Percentiles rank a stretch among this genome's conserved stretches.
These are phyloP conservation scores for Debaryomycetaceae sp. DNA, from an alignment of 1,139 yeast species.

Conservation along the genomic window DNA sequence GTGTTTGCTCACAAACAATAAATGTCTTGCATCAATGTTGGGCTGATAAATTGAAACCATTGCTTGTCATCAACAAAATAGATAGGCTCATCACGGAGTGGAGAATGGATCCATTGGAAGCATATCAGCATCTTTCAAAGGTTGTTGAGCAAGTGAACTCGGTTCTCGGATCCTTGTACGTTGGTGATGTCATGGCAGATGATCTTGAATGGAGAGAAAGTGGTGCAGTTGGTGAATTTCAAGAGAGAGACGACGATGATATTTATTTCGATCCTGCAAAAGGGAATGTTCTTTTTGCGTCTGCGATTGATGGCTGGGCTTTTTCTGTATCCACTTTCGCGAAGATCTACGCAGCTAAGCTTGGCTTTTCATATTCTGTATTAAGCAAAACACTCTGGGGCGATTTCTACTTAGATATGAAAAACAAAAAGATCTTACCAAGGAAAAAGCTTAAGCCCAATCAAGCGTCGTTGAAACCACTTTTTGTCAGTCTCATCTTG, in stretches of 20 bases:
- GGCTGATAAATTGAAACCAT: conserved; percentile 86
- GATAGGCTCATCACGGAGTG: conserved; percentile 84
- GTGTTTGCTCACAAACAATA: conserved; percentile 95
- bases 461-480: conserved; percentile 56
- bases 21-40: conserved; percentile 94
- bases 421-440: conserved; percentile 74
- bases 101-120: conserved; percentile 79
- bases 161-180: conserved; percentile 87
- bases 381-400: conserved; percentile 95
- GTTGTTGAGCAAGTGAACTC: conserved; percentile 92
- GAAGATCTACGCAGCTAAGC: conserved; percentile 75
- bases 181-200: conserved; percentile 92
- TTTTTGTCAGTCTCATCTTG: conserved; percentile 82
- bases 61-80: conserved; percentile 88
- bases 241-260: conserved; percentile 78
- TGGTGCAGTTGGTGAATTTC: conserved; percentile 53
- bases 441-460: conserved; percentile 52
- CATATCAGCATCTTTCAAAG: conserved; percentile 73
- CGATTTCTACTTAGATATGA: conserved; percentile 84
- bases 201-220: conserved; percentile 80
- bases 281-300: conserved; percentile 90
- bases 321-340: conserved; percentile 88
- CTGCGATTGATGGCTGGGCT: conserved; percentile 98
- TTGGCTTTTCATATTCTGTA: conserved; percentile 79
- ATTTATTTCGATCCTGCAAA: conserved; percentile 85